These are phyloP conservation scores for Mycena filopes DNA, from an alignment of 768 basidiomycete species.

Conservation along the genomic window DNA sequence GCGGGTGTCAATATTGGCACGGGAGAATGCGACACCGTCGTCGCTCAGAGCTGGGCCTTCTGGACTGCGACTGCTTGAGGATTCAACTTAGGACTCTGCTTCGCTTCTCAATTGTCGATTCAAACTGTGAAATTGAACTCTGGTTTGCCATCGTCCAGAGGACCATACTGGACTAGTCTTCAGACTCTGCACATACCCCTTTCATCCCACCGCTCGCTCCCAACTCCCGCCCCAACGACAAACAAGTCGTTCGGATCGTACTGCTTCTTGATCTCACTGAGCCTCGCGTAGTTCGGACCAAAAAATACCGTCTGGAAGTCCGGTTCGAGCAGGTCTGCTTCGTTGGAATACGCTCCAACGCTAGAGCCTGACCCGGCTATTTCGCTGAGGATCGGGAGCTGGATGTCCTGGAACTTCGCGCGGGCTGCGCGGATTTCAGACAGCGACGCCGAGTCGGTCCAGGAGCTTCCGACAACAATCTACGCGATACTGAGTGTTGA, in stretches of 20 bases:
- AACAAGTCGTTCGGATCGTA: conserved; percentile 49
- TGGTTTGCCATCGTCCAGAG: no score
- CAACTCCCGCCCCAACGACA: conserved; percentile 45
- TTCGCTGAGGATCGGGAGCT: conserved; percentile 39
- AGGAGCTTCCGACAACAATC: conserved; percentile 30
- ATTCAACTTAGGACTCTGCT: no score
- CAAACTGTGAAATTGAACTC: no score
- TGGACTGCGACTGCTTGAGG: conserved; percentile 18
- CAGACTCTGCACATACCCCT: conserved; percentile 38
- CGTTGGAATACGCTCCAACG: conserved; percentile 47
- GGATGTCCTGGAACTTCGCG: conserved; percentile 34
- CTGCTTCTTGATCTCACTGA: conserved; percentile 41
- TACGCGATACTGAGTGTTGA: background rate
- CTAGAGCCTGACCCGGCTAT: conserved; percentile 40
- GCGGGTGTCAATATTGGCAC: background rate
- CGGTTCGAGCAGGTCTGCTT: conserved; percentile 45
- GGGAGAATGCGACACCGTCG: background rate
- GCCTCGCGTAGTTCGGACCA: conserved; percentile 43
- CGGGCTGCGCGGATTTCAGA: conserved; percentile 33
- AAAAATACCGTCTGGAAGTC: conserved; percentile 45
- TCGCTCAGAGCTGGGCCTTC: conserved; percentile 14
- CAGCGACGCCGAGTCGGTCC: conserved; percentile 30
- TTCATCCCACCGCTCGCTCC: conserved; percentile 45
- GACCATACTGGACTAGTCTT: no score
- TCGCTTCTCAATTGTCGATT: no score